These are phyloP conservation scores for Cicer cuneatum DNA, from an alignment of 306 rosid genomes.

Conservation along the genomic window DNA sequence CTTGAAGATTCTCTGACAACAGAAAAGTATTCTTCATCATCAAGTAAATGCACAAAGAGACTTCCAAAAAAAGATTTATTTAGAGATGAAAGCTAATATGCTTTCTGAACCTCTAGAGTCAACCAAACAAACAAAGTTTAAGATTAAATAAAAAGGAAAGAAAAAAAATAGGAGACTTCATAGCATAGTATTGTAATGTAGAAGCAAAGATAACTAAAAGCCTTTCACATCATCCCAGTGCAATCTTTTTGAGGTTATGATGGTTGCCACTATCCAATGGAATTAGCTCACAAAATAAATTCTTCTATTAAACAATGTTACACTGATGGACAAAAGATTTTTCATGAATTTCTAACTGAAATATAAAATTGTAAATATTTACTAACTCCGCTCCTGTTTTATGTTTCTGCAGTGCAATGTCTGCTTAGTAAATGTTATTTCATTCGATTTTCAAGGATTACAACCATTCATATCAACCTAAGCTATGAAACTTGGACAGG, in stretches of 20 bases:
- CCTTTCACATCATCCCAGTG: neutral
- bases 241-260: constrained; percentile 34
- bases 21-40: constrained; percentile 7
- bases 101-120: neutral
- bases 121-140: constrained; percentile 4
- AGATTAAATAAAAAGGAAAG: neutral
- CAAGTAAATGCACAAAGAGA: neutral
- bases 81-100: constrained; percentile 6
- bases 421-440: constrained; percentile 1
- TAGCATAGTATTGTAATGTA: neutral
- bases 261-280: constrained; percentile 5
- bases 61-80: constrained; percentile 1
- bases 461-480: constrained; percentile 24
- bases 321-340: neutral
- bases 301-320: neutral
- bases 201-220: neutral
- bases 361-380: neutral
- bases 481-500: neutral
- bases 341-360: constrained; percentile 11
- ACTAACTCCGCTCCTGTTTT: constrained; percentile 1
- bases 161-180: neutral
- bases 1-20: constrained; percentile 1
- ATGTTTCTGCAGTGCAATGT: constrained; percentile 4
- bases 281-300: constrained; percentile 9
- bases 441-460: constrained; percentile 15